Evolutionary conservation across 306 rosid species (phyloP).

Genomic region (Luffa aegyptiaca): DNA sequence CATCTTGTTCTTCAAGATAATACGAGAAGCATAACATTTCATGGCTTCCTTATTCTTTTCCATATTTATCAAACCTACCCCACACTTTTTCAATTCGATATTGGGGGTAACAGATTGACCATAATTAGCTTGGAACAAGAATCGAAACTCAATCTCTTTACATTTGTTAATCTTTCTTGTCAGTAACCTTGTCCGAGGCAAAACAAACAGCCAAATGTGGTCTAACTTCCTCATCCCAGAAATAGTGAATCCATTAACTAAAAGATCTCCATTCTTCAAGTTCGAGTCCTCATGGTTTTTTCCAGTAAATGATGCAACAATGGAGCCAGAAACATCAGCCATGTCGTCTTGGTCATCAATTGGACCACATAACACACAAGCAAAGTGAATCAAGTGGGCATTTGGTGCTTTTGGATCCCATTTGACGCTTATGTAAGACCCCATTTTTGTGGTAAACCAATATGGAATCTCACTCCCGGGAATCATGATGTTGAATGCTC

Average conservation of each 20-base stretch:
- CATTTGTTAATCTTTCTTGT: neutral
- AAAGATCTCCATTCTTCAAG: neutral
- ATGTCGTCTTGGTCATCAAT: neutral
- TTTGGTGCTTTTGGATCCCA: neutral
- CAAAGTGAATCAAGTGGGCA: neutral
- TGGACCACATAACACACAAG: neutral
- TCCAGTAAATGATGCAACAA: neutral
- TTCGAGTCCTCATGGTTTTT: neutral
- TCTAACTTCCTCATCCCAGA: neutral
- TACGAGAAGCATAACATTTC: neutral
- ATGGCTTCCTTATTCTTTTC: neutral
- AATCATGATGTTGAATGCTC: neutral
- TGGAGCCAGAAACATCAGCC: neutral
- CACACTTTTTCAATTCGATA: neutral
- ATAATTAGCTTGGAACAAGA: neutral
- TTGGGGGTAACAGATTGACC: neutral
- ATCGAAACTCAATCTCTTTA: neutral
- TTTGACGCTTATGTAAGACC: neutral
- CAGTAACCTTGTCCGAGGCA: neutral
- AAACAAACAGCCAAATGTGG: neutral
- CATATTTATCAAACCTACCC: constrained; percentile 1
- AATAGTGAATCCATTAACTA: neutral
- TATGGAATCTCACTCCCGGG: constrained; percentile 3
- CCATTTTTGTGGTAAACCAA: constrained; percentile 8
- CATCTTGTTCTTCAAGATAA: neutral